Evolutionary conservation across 2,329 filamentous ascomycete species (phyloP).

Genomic region (Aspergillus sclerotialis): DNA sequence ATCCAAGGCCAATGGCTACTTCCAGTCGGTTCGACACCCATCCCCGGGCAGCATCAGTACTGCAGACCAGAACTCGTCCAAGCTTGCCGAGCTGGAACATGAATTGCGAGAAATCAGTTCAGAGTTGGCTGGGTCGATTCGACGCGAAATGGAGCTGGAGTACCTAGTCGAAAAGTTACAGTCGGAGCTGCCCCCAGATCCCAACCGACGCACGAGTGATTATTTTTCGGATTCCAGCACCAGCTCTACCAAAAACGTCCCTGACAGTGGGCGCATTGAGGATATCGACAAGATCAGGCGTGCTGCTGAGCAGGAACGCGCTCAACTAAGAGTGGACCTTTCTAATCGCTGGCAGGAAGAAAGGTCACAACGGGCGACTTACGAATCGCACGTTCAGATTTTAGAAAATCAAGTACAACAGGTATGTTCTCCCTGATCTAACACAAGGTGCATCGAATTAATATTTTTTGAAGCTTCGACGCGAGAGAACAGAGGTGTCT

Average conservation of each 20-base stretch:
- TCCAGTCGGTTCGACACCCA: constrained; percentile 29
- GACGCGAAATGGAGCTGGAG: constrained; percentile 92
- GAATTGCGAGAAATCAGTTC: constrained; percentile 89
- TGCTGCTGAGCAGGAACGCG: constrained; percentile 83
- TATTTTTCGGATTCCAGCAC: constrained; percentile 97
- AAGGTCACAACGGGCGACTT: constrained; percentile 62
- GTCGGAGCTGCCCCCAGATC: constrained; percentile 55
- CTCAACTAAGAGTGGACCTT: constrained; percentile 75
- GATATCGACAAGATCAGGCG: constrained; percentile 79
- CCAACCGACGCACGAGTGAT: constrained; percentile 78
- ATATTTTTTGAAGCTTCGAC: constrained; percentile 31
- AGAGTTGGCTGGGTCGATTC: constrained; percentile 87
- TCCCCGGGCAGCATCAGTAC: constrained; percentile 40
- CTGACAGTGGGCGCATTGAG: constrained; percentile 56
- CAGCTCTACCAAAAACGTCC: constrained; percentile 71
- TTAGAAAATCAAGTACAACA: constrained; percentile 72
- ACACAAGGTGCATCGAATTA: neutral
- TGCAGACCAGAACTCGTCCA: constrained; percentile 40
- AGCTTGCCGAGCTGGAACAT: constrained; percentile 85
- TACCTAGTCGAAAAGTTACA: constrained; percentile 86
- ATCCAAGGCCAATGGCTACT: constrained; percentile 46
- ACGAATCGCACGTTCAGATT: constrained; percentile 78
- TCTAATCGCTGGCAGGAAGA: constrained; percentile 85
- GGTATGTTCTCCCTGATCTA: constrained; percentile 28
- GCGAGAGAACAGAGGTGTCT: constrained; percentile 47